phyloP scores from a whole-genome alignment of 306 rosid genomes.

The Fragaria iinumae region DNA sequence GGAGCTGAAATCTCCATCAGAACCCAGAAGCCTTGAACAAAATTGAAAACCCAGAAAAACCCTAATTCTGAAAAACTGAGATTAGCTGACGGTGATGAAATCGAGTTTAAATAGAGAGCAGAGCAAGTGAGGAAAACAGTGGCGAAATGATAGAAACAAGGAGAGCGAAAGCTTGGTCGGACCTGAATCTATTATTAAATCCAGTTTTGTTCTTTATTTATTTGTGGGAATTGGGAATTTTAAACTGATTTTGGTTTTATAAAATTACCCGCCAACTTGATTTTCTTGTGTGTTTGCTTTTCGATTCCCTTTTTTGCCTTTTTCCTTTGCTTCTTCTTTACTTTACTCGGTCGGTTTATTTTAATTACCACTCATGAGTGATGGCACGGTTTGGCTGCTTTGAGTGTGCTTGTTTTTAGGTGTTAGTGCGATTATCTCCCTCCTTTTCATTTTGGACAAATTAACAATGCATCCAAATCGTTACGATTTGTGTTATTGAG shows the following conservation, averaged over 20 bases:
- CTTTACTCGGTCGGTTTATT: background rate
- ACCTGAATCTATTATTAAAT: constrained; percentile 25
- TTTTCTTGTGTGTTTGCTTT: background rate
- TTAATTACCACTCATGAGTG: background rate
- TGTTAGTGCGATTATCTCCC: background rate
- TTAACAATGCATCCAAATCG: background rate
- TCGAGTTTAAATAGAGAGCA: background rate
- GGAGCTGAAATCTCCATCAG: constrained; percentile 46
- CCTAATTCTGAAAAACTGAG: background rate
- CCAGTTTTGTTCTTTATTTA: background rate
- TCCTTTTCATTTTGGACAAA: background rate
- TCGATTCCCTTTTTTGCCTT: constrained; percentile 9
- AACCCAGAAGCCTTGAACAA: background rate
- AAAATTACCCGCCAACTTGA: constrained; percentile 31
- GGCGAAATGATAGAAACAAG: constrained; percentile 29
- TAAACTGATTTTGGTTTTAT: constrained; percentile 8
- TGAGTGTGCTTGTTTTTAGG: background rate
- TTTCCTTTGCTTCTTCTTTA: constrained; percentile 1
- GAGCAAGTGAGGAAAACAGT: background rate
- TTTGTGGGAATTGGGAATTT: background rate
- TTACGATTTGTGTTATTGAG: background rate
- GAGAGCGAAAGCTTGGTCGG: constrained; percentile 27
- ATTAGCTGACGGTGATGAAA: constrained; percentile 1
- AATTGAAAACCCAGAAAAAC: constrained; percentile 10
- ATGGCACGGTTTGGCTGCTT: background rate